Conservation (phyloP, 805 yeast species). For the Wickerhamiella azyma region DNA sequence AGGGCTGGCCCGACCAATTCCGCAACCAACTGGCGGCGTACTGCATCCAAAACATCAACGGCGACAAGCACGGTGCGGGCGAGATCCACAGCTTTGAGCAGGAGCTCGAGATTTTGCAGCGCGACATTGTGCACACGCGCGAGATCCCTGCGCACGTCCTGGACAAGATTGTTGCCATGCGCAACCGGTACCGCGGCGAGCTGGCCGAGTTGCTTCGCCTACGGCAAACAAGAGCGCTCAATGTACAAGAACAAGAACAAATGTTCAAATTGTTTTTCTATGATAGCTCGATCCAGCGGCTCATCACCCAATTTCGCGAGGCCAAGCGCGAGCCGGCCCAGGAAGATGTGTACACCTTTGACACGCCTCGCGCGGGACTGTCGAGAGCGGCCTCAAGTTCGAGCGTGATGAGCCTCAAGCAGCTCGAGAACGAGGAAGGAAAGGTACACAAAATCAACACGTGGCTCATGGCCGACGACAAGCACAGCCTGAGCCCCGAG, state of each 20-base stretch:
- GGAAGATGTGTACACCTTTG: slow-evolving; percentile 15
- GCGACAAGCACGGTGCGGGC: slow-evolving; percentile 18
- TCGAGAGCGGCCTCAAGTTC: slow-evolving; percentile 21
- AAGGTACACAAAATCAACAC: slow-evolving; percentile 79
- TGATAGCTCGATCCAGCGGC: slow-evolving; percentile 16
- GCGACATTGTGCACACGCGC: neutral
- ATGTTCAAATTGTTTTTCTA: slow-evolving; percentile 17
- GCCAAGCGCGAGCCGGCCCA: slow-evolving; percentile 2
- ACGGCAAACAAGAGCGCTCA: slow-evolving; percentile 13
- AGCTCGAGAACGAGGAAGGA: slow-evolving; percentile 84
- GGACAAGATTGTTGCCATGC: slow-evolving; percentile 14
- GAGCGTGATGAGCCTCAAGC: slow-evolving; percentile 30
- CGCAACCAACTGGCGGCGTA: slow-evolving; percentile 64
- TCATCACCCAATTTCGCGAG: slow-evolving; percentile 8
- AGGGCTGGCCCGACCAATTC: slow-evolving; percentile 43
- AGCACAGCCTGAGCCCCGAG: neutral
- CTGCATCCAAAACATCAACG: slow-evolving; percentile 58
- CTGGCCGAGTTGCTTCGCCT: slow-evolving; percentile 15
- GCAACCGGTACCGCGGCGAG: slow-evolving; percentile 13
- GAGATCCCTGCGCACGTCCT: slow-evolving; percentile 7
- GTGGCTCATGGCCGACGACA: slow-evolving; percentile 32
- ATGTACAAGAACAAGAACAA: slow-evolving; percentile 17
- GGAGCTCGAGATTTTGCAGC: neutral
- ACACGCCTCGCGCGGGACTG: slow-evolving; percentile 16
- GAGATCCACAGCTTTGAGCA: slow-evolving; percentile 13